These are phyloP conservation scores for Pichia cabralensis DNA, from an alignment of 805 yeast species.

Conservation along the genomic window DNA sequence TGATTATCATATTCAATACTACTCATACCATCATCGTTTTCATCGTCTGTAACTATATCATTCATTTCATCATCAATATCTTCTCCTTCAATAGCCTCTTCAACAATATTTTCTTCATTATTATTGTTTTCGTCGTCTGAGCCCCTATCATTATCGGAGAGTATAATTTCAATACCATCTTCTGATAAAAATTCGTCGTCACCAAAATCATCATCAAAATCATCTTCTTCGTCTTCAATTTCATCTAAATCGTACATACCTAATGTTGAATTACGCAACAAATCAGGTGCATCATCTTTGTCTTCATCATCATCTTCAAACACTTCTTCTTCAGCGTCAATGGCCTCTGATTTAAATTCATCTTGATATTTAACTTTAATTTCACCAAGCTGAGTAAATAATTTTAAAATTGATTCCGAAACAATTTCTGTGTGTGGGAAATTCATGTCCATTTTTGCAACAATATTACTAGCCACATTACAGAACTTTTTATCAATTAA, in stretches of 20 bases:
- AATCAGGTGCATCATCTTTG: conserved; percentile 69
- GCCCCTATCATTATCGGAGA: conserved; percentile 20
- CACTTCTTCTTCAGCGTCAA: conserved; percentile 28
- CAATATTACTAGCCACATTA: conserved; percentile 42
- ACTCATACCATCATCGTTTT: conserved; percentile 18
- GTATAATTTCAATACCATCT: conserved; percentile 23
- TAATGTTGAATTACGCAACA: conserved; percentile 78
- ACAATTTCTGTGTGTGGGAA: conserved; percentile 56
- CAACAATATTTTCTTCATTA: conserved; percentile 8
- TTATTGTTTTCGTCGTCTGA: conserved; percentile 16
- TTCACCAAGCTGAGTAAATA: conserved; percentile 47
- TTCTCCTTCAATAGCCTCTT: conserved; percentile 21
- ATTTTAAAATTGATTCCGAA: conserved; percentile 47
- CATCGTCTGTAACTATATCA: conserved; percentile 25
- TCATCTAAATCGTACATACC: conserved; percentile 88
- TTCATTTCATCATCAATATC: conserved; percentile 21
- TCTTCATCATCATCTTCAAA: conserved; percentile 34
- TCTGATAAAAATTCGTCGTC: conserved; percentile 15
- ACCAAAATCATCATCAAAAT: conserved; percentile 16
- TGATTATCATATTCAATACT: conserved; percentile 16
- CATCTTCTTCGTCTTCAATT: conserved; percentile 21
- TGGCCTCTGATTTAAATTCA: conserved; percentile 36
- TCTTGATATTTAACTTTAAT: conserved; percentile 49
- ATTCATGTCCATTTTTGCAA: conserved; percentile 64
- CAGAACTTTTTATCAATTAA: conserved; percentile 63